Percentiles rank a stretch among this genome's conserved stretches.
Conservation (phyloP, 768 basidiomycete species). For the Tylopilus felleus region DNA sequence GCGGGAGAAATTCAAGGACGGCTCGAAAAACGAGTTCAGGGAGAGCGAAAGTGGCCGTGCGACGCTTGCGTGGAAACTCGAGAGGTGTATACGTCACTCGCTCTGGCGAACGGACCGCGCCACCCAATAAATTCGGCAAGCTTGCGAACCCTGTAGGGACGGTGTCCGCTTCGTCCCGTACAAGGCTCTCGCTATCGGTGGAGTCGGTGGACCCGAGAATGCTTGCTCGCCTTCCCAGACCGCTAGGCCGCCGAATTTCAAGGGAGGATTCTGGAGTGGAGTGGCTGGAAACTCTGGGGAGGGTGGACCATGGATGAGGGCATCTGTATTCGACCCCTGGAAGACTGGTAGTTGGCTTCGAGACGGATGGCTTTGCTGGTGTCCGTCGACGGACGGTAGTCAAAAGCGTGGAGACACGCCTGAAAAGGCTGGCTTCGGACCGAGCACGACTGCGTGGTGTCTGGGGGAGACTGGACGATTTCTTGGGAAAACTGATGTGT, state of each 20-base stretch:
- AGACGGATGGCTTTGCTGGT: slow-evolving; percentile 10
- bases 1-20: slow-evolving; percentile 23
- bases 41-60: slow-evolving; percentile 3
- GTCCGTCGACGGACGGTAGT: slow-evolving; percentile 19
- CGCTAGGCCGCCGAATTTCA: slow-evolving; percentile 32
- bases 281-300: slow-evolving; percentile 24
- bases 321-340: slow-evolving; percentile 17
- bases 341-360: slow-evolving; percentile 4
- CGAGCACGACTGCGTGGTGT: slow-evolving; percentile 19
- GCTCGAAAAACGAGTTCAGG: slow-evolving; percentile 18
- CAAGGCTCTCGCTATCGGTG: slow-evolving; percentile 4
- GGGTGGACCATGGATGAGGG: slow-evolving; percentile 7
- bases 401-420: slow-evolving; percentile 29
- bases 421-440: slow-evolving; percentile 27
- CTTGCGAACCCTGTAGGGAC: slow-evolving; percentile 10
- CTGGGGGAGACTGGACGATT: slow-evolving; percentile 2
- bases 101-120: slow-evolving; percentile 4
- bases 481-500: background rate
- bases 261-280: slow-evolving; percentile 25
- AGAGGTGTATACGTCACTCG: background rate
- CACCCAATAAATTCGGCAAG: slow-evolving; percentile 21
- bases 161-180: background rate
- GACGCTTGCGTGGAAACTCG: background rate
- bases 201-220: slow-evolving; percentile 19
- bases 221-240: slow-evolving; percentile 31